Evolutionary conservation across 768 basidiomycete genomes (phyloP).

Genomic region (Xerocomus spinulosus): DNA sequence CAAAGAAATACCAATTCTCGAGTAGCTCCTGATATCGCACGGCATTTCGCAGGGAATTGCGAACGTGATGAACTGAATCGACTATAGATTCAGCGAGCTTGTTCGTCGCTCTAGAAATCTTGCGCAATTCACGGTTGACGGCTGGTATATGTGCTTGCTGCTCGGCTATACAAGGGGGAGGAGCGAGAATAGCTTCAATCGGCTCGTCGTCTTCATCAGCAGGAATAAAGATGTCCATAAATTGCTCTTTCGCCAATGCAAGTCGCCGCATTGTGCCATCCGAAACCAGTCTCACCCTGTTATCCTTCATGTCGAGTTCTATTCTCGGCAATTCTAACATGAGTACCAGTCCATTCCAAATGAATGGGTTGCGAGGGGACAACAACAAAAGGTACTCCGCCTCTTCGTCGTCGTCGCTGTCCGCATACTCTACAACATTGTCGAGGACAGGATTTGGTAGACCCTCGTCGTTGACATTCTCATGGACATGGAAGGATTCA

Average conservation of each 20-base stretch:
- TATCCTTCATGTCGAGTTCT: slow-evolving; percentile 80
- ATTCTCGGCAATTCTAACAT: slow-evolving; percentile 69
- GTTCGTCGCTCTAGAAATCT: slow-evolving; percentile 86
- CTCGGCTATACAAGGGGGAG: slow-evolving; percentile 57
- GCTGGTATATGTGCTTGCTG: slow-evolving; percentile 86
- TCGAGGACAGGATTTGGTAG: slow-evolving; percentile 38
- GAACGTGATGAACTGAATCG: slow-evolving; percentile 85
- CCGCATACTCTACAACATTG: slow-evolving; percentile 33
- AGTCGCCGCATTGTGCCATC: slow-evolving; percentile 83
- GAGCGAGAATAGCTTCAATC: slow-evolving; percentile 38
- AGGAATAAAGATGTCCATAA: slow-evolving; percentile 59
- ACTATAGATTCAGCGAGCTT: slow-evolving; percentile 90
- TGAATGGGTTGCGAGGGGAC: slow-evolving; percentile 79
- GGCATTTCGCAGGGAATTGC: slow-evolving; percentile 55
- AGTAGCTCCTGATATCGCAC: slow-evolving; percentile 76
- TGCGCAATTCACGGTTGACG: slow-evolving; percentile 85
- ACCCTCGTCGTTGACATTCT: slow-evolving; percentile 50
- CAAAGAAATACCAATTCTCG: slow-evolving; percentile 93
- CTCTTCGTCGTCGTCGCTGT: slow-evolving; percentile 53
- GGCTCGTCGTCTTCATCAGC: slow-evolving; percentile 60
- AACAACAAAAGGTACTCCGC: slow-evolving; percentile 79
- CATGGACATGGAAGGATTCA: slow-evolving; percentile 79
- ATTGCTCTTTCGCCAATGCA: slow-evolving; percentile 69
- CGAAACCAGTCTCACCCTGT: slow-evolving; percentile 86
- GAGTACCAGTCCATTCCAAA: slow-evolving; percentile 89